A percentile compares a stretch with the other conserved stretches of the same genome.
Evolutionary conservation across 805 yeast genomes (phyloP).

Genomic region (Metschnikowia shivogae): DNA sequence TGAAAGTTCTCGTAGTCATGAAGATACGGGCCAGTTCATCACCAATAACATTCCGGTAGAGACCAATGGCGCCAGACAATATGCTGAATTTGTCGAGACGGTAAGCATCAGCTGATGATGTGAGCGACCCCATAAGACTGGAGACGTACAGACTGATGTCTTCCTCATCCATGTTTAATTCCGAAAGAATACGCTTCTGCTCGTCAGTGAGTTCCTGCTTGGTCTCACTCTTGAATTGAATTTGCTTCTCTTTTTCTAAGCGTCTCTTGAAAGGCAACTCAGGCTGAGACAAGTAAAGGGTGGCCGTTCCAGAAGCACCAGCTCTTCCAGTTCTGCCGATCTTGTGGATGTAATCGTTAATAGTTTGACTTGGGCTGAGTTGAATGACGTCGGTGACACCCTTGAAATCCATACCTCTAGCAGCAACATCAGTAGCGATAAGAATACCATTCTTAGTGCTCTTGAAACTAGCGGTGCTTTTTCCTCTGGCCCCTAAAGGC

Average conservation of each 20-base stretch:
- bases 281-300: conserved; percentile 50
- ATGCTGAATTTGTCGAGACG: conserved; percentile 9
- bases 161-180: conserved; percentile 17
- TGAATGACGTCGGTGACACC: conserved; percentile 83
- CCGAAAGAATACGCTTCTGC: conserved; percentile 23
- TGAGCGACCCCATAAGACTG: conserved; percentile 28
- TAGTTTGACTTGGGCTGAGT: conserved; percentile 67
- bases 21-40: conserved; percentile 9
- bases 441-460: conserved; percentile 47
- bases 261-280: conserved; percentile 55
- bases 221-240: conserved; percentile 45
- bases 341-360: conserved; percentile 84
- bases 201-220: conserved; percentile 37
- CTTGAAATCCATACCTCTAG: conserved; percentile 95
- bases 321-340: conserved; percentile 97
- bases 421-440: conserved; percentile 88
- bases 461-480: conserved; percentile 53
- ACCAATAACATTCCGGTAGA: conserved; percentile 9
- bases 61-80: conserved; percentile 9
- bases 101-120: conserved; percentile 20
- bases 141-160: conserved; percentile 23
- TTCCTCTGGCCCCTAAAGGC: conserved; percentile 64
- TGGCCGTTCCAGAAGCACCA: conserved; percentile 72
- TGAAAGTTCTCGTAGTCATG: conserved; percentile 9
- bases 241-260: conserved; percentile 48